Conservation (phyloP, 2,329 filamentous ascomycete species). For the Paecilomyces variotii region DNA sequence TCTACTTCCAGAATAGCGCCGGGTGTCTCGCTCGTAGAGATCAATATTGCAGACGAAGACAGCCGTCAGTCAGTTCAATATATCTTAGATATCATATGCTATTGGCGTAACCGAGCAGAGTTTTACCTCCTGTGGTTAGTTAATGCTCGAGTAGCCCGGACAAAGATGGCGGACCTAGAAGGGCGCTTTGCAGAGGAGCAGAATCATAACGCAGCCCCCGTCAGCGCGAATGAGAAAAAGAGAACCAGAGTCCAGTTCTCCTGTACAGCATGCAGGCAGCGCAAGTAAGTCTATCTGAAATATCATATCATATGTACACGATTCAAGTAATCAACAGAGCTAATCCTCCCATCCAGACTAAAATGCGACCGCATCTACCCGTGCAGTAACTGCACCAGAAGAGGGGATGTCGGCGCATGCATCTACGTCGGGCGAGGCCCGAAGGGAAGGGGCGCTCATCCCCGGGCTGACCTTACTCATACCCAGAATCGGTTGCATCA, state of each 20-base stretch:
- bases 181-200: background rate
- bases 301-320: background rate
- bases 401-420: slow-evolving; percentile 22
- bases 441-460: slow-evolving; percentile 19
- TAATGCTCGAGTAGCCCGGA: background rate
- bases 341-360: slow-evolving; percentile 12
- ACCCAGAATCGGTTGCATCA: slow-evolving; percentile 30
- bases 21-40: background rate
- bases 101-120: background rate
- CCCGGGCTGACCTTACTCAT: slow-evolving; percentile 18
- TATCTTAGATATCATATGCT: background rate
- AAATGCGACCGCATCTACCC: slow-evolving; percentile 30
- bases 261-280: slow-evolving; percentile 28
- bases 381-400: slow-evolving; percentile 26
- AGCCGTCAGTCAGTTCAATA: background rate
- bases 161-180: background rate
- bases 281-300: slow-evolving; percentile 20
- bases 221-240: slow-evolving; percentile 17
- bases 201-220: background rate
- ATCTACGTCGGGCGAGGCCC: slow-evolving; percentile 29
- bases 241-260: slow-evolving; percentile 30
- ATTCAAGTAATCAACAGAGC: background rate
- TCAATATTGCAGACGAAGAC: background rate
- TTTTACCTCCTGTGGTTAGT: background rate
- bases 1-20: background rate